Base-by-base conservation (phyloP, 1,284 basidiomycete species). In the Trichosporon sp. region DNA sequence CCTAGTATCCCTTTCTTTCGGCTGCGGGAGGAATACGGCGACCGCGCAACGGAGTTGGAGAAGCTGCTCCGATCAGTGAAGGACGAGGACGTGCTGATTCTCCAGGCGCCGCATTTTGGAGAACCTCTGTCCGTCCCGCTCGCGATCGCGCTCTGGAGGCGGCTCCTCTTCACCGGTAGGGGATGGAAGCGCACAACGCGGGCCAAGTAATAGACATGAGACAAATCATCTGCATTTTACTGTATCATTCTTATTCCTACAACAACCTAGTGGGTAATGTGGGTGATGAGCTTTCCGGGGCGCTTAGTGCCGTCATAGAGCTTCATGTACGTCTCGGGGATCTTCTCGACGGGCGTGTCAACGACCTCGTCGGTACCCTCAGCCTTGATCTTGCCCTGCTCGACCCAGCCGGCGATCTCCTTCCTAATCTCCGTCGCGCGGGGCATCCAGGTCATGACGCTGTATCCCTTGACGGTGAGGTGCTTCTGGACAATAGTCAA, bases 381-480 rank as follows among this genome's bases (percentile, higher is more conserved):
- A 8, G 68, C 65, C 51, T 68, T 40, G 40, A 74, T 63, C 65
- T 69, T 74, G 66, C 73, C 70, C 32, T 69, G 65, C 38, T 37
- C 11, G 40, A 71, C 46, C 72, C 72, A 73, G 8, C 31, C 35
- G n/a, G 70, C 68, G 21, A 73, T 61, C 19, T 70, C 68, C 63
- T 64, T 61, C 0, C 61, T 31, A 1, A 68, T 68, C 7, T 48
- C n/a, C 5, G 54, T 64, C 14, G 66, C 65, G 48, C 72, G 61
- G 40, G 63, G 37, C 19, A 69, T 7, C 68, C 74, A 75, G 72
- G 82, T 79, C 68, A 78, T 75, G 3, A 80, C 76, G 64, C 79
- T 78, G 74, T 84, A 84, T 63, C 84, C 85, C 66, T 83, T 73
- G 32, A 86, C 72, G 37, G 74, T 76, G 54, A 82, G 77, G 2